Base-by-base conservation (phyloP, 257 asterid species). In the Verbena officinalis region DNA sequence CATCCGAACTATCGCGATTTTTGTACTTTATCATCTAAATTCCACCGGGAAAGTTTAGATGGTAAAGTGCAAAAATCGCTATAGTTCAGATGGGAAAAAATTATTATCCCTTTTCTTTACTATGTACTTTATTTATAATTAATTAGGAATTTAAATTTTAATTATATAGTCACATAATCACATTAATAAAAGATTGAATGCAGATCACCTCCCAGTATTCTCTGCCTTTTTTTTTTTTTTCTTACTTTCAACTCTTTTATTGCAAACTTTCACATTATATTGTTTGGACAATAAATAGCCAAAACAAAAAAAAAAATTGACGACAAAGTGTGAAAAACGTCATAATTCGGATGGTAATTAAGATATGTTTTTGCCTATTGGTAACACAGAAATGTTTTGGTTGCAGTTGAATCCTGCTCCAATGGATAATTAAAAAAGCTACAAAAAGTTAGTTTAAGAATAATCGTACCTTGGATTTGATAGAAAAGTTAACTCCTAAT, bases 181-280 rank as follows among this genome's bases (percentile, higher is more conserved):
- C 24, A 1, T 52, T 52, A n/a, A 2, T 2, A 27, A 27, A 19
- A 4, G 8, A 8, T 10, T 61, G 9, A 36, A 36, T 36, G 59
- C 45, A 54, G 65, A 58, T 62, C 7, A 71, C 27, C 75, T 31
- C 48, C 71, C 52, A 34, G 24, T 36, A 55, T 52, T 21, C n/a
- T 4, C 23, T 40, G 34, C 20, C 36, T 15, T 21, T 2, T 27
- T 45, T 57, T 56, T 8, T 10, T 14, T 9, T 22, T 4, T 17
- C 9, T 0, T 15, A 4, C 16, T 42, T n/a, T n/a, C 16, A 4
- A 13, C 12, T 0, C 12, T 39, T 39, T 39, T 39, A n/a, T n/a
- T n/a, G n/a, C n/a, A n/a, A n/a, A n/a, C n/a, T n/a, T n/a, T n/a
- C n/a, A n/a, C n/a, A n/a, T n/a, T n/a, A n/a, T n/a, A n/a, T n/a